Conservation (phyloP, 331 rosid species). For the Spiraea crenata region DNA sequence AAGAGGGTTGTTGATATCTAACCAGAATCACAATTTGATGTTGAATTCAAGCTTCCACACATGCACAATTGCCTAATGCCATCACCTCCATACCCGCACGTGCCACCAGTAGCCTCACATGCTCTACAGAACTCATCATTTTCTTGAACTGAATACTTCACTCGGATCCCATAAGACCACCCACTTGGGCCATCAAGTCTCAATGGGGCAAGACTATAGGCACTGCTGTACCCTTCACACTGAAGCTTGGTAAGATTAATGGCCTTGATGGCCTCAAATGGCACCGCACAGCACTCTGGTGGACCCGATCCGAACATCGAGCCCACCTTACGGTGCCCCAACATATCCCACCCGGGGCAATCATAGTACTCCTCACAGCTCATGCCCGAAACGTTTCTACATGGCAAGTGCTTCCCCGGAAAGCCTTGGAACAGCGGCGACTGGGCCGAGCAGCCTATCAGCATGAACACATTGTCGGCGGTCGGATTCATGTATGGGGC, state of each 20-base stretch:
- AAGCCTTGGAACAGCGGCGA: conserved; percentile 91
- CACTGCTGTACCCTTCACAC: conserved; percentile 91
- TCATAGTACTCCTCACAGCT: conserved; percentile 83
- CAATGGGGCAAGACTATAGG: conserved; percentile 76
- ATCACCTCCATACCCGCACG: conserved; percentile 76
- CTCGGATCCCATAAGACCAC: conserved; percentile 89
- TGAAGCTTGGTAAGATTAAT: conserved; percentile 69
- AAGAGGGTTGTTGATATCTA: not conserved
- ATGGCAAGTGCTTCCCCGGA: conserved; percentile 78
- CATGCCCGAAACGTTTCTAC: conserved; percentile 88
- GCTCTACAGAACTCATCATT: conserved; percentile 71
- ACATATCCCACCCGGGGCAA: conserved; percentile 80
- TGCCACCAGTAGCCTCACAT: conserved; percentile 87
- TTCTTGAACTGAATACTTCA: conserved; percentile 74
- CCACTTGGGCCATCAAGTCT: conserved; percentile 64
- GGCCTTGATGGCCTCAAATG: conserved; percentile 69
- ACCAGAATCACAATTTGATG: conserved; percentile 89
- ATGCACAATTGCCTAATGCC: conserved; percentile 72
- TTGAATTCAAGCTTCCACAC: conserved; percentile 70
- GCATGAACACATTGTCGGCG: conserved; percentile 82
- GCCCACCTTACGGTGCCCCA: conserved; percentile 62
- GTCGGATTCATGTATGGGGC: conserved; percentile 67
- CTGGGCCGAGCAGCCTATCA: conserved; percentile 75
- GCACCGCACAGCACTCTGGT: conserved; percentile 74
- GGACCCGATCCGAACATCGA: conserved; percentile 65